phyloP scores from a whole-genome alignment of 129 eudicot species.

The Helianthus annuus region HanXRQr2.0-SUNRISE NC_035437.2:169041226-169041725 shows the following conservation, averaged over 20 bases:
- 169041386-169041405: too few relatives aligned
- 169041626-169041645: neutral
- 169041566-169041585: neutral
- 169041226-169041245: too few relatives aligned
- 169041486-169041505: neutral
- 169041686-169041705: neutral
- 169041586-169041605: neutral
- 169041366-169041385: too few relatives aligned
- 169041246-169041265: too few relatives aligned
- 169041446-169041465: neutral
- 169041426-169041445: too few relatives aligned
- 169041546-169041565: neutral
- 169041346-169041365: too few relatives aligned
- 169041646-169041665: neutral
- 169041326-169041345: too few relatives aligned
- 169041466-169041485: too few relatives aligned
- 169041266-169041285: too few relatives aligned
- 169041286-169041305: too few relatives aligned
- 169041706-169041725: neutral
- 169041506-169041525: neutral
- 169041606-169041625: neutral
- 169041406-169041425: too few relatives aligned
- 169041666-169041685: slow-evolving; percentile 6
- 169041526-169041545: neutral
- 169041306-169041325: too few relatives aligned